phyloP scores from a whole-genome alignment of 2,329 filamentous ascomycete species.

The Dendrostoma leiphaemia region DNA sequence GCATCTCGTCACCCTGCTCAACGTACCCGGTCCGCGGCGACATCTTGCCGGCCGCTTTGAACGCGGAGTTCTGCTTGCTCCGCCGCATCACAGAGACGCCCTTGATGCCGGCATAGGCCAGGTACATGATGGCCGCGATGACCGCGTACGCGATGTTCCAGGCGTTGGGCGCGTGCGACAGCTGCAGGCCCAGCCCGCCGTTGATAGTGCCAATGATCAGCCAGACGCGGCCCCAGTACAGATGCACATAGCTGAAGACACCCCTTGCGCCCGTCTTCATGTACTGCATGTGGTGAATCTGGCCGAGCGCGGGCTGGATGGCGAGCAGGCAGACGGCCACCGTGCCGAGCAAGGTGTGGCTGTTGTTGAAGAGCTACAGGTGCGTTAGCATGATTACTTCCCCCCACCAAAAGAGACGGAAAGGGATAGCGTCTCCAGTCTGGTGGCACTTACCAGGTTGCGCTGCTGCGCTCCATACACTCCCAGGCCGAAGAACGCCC shows the following conservation, averaged over 20 bases:
- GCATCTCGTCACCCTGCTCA: slow-evolving; percentile 11
- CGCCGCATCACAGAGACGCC: slow-evolving; percentile 9
- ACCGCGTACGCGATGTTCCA: slow-evolving; percentile 56
- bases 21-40: slow-evolving; percentile 8
- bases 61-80: neutral
- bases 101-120: slow-evolving; percentile 42
- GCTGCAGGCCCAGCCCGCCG: slow-evolving; percentile 58
- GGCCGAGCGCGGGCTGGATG: slow-evolving; percentile 58
- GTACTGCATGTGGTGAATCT: slow-evolving; percentile 56
- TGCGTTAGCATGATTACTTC: neutral
- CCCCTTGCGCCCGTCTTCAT: slow-evolving; percentile 46
- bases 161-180: slow-evolving; percentile 38
- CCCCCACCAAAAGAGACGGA: too few species aligned
- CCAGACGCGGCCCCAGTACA: slow-evolving; percentile 60
- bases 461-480: slow-evolving; percentile 43
- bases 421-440: too few species aligned
- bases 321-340: slow-evolving; percentile 52
- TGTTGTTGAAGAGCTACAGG: slow-evolving; percentile 47
- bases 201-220: slow-evolving; percentile 61
- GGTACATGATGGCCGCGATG: slow-evolving; percentile 47
- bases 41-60: neutral
- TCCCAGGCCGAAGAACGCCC: slow-evolving; percentile 59
- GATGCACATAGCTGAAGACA: slow-evolving; percentile 53
- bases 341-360: slow-evolving; percentile 57
- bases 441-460: slow-evolving; percentile 33